phyloP scores from a whole-genome alignment of 2,329 filamentous ascomycete genomes.

The Grosmannia clavigera region DNA sequence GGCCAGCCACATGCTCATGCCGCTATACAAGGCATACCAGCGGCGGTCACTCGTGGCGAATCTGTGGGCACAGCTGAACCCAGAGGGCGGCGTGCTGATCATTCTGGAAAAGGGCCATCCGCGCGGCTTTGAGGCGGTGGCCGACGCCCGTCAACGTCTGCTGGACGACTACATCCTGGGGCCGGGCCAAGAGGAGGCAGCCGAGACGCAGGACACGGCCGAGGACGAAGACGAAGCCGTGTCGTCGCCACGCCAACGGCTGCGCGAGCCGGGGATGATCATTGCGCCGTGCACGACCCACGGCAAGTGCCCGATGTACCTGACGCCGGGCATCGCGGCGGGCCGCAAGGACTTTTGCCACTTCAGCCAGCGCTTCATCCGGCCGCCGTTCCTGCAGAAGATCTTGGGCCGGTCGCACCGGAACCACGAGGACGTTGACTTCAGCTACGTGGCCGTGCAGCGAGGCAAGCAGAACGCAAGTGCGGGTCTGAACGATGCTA shows the following conservation, averaged over 20 bases:
- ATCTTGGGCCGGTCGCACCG: slow-evolving; percentile 55
- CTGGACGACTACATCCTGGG: slow-evolving; percentile 63
- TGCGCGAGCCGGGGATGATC: slow-evolving; percentile 49
- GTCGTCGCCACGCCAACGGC: slow-evolving; percentile 10
- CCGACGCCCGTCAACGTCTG: slow-evolving; percentile 67
- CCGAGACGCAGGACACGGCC: not conserved
- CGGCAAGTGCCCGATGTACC: slow-evolving; percentile 77
- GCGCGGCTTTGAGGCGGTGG: slow-evolving; percentile 84
- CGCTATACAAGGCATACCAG: slow-evolving; percentile 60
- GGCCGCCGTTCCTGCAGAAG: slow-evolving; percentile 69
- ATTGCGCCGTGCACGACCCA: slow-evolving; percentile 82
- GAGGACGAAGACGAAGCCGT: slow-evolving; percentile 8
- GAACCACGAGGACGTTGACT: slow-evolving; percentile 85
- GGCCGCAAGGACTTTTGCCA: slow-evolving; percentile 85
- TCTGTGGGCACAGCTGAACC: slow-evolving; percentile 75
- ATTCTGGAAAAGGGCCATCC: slow-evolving; percentile 85
- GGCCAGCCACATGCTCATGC: slow-evolving; percentile 72
- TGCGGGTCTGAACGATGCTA: slow-evolving; percentile 11
- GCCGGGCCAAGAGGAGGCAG: slow-evolving; percentile 25
- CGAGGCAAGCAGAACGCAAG: slow-evolving; percentile 38
- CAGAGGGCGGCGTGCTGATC: slow-evolving; percentile 74
- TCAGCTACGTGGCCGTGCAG: slow-evolving; percentile 78
- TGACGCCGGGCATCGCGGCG: slow-evolving; percentile 50
- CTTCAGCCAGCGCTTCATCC: slow-evolving; percentile 79
- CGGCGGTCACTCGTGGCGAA: slow-evolving; percentile 75